These are phyloP conservation scores for Inga oerstediana DNA, from an alignment of 306 rosid genomes.

Conservation along the genomic window DNA sequence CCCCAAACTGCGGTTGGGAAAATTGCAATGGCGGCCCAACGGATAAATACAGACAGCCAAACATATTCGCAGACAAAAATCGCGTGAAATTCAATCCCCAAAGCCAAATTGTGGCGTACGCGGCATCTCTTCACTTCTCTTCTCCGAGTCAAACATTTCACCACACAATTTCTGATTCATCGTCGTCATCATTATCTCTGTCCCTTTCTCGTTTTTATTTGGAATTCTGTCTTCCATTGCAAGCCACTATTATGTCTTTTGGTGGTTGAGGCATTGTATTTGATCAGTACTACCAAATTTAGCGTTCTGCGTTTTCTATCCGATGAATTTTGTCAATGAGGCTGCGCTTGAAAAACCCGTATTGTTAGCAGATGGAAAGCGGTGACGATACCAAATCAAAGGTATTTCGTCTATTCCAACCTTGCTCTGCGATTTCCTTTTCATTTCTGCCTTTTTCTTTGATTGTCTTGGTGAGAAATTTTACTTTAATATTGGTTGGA, in stretches of 20 bases:
- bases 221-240: neutral
- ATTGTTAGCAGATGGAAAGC: conserved; percentile 49
- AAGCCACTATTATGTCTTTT: neutral
- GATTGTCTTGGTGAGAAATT: too few relatives aligned
- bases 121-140: conserved; percentile 34
- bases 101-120: conserved; percentile 41
- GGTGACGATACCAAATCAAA: conserved; percentile 36
- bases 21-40: neutral
- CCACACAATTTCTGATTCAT: conserved; percentile 24
- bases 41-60: too few relatives aligned
- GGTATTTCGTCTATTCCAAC: conserved; percentile 30
- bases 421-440: neutral
- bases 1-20: neutral
- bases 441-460: too few relatives aligned
- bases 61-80: too few relatives aligned
- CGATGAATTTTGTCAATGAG: conserved; percentile 44
- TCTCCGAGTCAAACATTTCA: conserved; percentile 27
- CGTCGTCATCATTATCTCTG: neutral
- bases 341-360: too few relatives aligned
- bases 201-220: neutral
- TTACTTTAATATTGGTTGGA: neutral
- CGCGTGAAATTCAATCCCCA: conserved; percentile 4
- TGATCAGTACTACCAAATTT: neutral
- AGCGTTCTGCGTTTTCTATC: conserved; percentile 8
- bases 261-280: conserved; percentile 26